Percentiles rank a stretch among this genome's conserved stretches.
phyloP scores from a whole-genome alignment of 495 filamentous ascomycete species.

The Aspergillus wentii region DNA sequence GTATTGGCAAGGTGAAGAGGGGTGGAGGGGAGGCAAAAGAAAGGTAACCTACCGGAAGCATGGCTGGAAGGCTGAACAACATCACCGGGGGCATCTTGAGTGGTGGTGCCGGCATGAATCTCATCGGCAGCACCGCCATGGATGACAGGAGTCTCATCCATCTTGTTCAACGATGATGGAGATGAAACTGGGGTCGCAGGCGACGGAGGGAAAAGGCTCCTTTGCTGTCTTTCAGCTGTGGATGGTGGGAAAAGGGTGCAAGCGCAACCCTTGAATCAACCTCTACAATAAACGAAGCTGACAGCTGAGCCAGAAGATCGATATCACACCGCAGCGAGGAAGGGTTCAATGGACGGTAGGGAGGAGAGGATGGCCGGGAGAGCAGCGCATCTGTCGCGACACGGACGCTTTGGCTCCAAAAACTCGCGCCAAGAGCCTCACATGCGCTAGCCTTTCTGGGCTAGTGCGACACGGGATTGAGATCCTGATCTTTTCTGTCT shows the following conservation, averaged over 20 bases:
- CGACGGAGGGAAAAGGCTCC: conserved; percentile 29
- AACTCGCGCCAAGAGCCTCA: conserved; percentile 13
- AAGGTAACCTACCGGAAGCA: conserved; percentile 27
- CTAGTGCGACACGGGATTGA: conserved; percentile 3
- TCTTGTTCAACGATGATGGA: conserved; percentile 18
- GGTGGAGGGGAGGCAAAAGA: not conserved
- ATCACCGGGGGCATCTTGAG: conserved; percentile 25
- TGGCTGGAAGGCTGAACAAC: conserved; percentile 19
- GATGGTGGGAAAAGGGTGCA: conserved; percentile 9
- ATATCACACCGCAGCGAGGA: conserved; percentile 1
- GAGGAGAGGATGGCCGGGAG: conserved; percentile 4
- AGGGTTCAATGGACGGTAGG: not conserved
- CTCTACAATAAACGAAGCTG: conserved; percentile 3
- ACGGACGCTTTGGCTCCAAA: conserved; percentile 10
- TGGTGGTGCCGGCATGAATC: conserved; percentile 17
- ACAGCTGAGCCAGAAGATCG: conserved; percentile 2
- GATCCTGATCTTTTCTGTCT: no score
- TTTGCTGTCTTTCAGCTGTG: conserved; percentile 15
- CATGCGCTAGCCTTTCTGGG: conserved; percentile 6
- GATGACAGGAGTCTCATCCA: conserved; percentile 33
- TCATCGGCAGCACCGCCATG: conserved; percentile 25
- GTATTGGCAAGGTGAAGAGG: conserved; percentile 5
- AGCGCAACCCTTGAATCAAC: conserved; percentile 6
- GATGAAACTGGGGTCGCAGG: conserved; percentile 29
- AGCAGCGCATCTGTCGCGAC: conserved; percentile 14